These are phyloP conservation scores for Verticillium klebahnii DNA, from an alignment of 2,329 filamentous ascomycete species.

Conservation along the genomic window DNA sequence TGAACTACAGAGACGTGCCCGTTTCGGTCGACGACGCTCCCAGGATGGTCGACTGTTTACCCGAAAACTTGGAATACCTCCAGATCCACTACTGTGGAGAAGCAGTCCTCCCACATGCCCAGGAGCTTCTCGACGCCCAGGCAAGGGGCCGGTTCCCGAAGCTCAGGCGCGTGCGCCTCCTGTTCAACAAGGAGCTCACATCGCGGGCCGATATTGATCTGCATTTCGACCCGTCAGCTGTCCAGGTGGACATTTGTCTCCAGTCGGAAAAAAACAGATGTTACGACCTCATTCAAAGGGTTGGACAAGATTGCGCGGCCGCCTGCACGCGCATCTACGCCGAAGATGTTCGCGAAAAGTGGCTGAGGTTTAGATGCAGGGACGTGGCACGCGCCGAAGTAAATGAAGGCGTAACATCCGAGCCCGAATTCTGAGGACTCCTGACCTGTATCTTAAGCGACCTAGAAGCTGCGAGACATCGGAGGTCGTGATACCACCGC, in stretches of 20 bases:
- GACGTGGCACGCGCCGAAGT: background rate
- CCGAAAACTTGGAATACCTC: constrained; percentile 6
- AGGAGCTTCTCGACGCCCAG: constrained; percentile 3
- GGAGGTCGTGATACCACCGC: no score
- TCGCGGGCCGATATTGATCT: background rate
- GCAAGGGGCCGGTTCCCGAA: background rate
- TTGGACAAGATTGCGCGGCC: background rate
- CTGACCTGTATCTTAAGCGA: background rate
- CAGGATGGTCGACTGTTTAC: constrained; percentile 4
- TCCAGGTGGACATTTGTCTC: background rate
- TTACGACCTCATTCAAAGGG: background rate
- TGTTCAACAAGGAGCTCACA: background rate
- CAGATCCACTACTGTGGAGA: constrained; percentile 9
- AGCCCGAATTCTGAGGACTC: background rate
- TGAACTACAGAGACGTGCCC: background rate
- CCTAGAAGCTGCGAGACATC: no score
- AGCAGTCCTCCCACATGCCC: constrained; percentile 2
- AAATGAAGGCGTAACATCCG: background rate
- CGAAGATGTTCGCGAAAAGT: background rate
- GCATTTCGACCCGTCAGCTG: background rate
- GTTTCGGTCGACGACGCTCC: background rate
- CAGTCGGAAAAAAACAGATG: background rate
- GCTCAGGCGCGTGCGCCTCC: background rate
- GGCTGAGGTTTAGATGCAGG: background rate
- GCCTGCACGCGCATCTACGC: background rate